Evolutionary conservation across 2,329 filamentous ascomycete species (phyloP), one percentile per base, ranked within the genome.

Genomic region (Zasmidium cellare): DNA sequence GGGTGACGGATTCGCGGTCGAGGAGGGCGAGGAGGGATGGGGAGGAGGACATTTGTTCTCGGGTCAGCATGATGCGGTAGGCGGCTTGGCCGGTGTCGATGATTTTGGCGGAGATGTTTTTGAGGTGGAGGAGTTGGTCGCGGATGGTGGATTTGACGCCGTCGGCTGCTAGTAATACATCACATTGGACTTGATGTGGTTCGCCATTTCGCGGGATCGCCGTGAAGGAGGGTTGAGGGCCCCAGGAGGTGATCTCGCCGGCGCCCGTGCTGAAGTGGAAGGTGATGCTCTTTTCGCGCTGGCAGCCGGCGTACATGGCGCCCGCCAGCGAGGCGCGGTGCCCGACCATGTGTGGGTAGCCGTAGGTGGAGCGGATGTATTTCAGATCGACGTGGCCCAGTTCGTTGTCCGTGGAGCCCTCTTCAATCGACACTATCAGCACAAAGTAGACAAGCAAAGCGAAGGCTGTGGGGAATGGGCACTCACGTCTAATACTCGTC

Each of bases 311-410:
- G 73, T 86, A 92, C 28, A 93, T 76, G 5, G 83, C 82, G 35
- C 83, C 82, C 5, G 90, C 88, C 3, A 93, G 81, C 9, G 87
- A 89, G 0, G 87, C 81, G 19, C 90, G 85, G 71, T 94, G 90
- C 7, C 89, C 90, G 3, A 90, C 88, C 82, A 90, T 91, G 75
- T 93, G 90, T 0, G 88, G 86, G 70, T 88, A 91, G 35, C 84
- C 84, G 69, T 92, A 93, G 28, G 82, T 86, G 9, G 83, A 75
- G 51, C 82, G 77, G 62, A 93, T 85, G 65, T 91, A 86, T 28
- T 79, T 78, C 68, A 93, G 82, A 59, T 86, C 79, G 46, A 93
- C 88, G 65, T 88, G 86, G 2, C 84, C 85, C 6, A 93, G 81
- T 72, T 92, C 88, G 2, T 77, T 74, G 69, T 92, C 82, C 6